Evolutionary conservation across 2,329 filamentous ascomycete species (phyloP).

Genomic region (Arthrinium puccinioides): DNA sequence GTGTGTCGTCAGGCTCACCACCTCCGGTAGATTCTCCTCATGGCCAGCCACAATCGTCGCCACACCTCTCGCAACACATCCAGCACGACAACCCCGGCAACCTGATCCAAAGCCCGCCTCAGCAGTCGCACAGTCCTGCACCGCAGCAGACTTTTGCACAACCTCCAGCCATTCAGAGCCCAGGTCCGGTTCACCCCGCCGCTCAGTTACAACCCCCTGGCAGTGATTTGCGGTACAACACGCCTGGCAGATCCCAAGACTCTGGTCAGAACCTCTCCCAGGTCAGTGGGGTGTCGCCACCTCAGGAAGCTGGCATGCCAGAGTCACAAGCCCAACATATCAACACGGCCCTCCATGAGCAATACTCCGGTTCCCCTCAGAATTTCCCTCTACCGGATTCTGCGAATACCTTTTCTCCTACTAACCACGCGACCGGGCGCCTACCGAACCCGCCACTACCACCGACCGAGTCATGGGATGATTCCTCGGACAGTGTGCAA

Average conservation of each 20-base stretch:
- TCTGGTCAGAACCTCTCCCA: conserved; percentile 1
- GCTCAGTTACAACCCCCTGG: too few species aligned
- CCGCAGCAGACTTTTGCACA: conserved; percentile 2
- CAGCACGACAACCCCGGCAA: neutral
- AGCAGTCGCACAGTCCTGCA: conserved; percentile 3
- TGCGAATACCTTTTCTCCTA: conserved; percentile 5
- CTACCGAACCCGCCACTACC: conserved; percentile 2
- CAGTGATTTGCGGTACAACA: neutral
- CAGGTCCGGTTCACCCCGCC: neutral
- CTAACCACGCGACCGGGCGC: conserved; percentile 4
- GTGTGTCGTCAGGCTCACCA: neutral
- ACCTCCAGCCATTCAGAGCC: neutral
- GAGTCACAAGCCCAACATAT: conserved; percentile 14
- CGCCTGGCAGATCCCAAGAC: neutral
- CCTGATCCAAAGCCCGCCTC: conserved; percentile 3
- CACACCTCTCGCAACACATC: neutral
- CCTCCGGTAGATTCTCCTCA: neutral
- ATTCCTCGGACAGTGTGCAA: neutral
- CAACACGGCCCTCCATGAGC: conserved; percentile 10
- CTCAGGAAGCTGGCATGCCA: conserved; percentile 5
- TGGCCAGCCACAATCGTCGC: neutral
- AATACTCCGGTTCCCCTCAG: conserved; percentile 8
- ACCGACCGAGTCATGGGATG: neutral
- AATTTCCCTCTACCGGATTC: conserved; percentile 6
- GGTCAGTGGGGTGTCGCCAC: conserved; percentile 9